Base-by-base conservation (phyloP, 176 grass and related monocot genomes). In the Zoysia japonica region DNA sequence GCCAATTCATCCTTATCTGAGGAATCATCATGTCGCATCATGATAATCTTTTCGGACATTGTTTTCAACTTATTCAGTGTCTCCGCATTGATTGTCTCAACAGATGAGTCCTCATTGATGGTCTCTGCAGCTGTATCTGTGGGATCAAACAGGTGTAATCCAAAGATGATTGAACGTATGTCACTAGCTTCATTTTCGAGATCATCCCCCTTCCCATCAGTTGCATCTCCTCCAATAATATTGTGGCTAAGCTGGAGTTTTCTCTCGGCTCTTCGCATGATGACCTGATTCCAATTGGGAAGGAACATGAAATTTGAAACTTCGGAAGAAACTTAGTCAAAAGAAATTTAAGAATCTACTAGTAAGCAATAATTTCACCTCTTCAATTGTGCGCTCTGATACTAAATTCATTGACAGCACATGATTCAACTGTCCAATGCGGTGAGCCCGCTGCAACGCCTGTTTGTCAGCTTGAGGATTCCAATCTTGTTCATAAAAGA, bases 401-500 rank as follows among this genome's bases (percentile, higher is more conserved):
- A 97, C 89, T 75, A 97, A 80, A 94, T 92, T 97, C 85, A 97
- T 90, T 53, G 94, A 90, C 14, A 97, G 76, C 39, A 97, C 94
- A 84, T 94, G 87, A 86, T 97, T 92, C 59, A 94, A 73, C 87
- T 97, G 94, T 78, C 94, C 94, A 70, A 97, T 97, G 80, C 94
- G 94, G 82, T 97, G 91, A 84, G 91, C 83, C 9, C 94, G 91
- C 79, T 97, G 94, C 82, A 97, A 90, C 19, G 94, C 91, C 83
- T 97, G 94, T 80, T 97, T 97, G 54, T 97, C 91, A 42, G 75
- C 94, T 88, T 94, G 94, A 70, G 94, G 94, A 85, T 97, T 97
- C 94, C 94, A 97, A 76, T 97, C 94, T 92, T 97, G 94, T 64
- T 97, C 94, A 87, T 97, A 97, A 80, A 97, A 97, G 67, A 97